phyloP scores from a whole-genome alignment of 345 rosid genomes.

The Camelina sativa region DNA sequence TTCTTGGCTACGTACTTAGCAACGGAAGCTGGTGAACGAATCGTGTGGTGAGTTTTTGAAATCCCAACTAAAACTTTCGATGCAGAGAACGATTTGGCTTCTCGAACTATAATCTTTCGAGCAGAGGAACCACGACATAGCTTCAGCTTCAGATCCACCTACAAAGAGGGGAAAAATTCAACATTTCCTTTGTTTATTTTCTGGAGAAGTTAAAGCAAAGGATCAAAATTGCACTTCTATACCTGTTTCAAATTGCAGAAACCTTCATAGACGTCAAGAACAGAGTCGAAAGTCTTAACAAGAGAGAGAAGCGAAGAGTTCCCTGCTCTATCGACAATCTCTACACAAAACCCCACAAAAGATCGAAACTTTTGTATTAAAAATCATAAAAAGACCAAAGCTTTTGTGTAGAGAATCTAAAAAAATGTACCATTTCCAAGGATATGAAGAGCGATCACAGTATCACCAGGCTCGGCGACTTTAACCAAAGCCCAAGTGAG shows the following conservation, averaged over 20 bases:
- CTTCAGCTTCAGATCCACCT: conserved; percentile 97
- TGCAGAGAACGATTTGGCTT: conserved; percentile 71
- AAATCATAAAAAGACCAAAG: background rate
- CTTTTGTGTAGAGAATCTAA: too few species aligned
- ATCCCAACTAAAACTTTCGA: conserved; percentile 72
- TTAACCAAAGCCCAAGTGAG: conserved; percentile 92
- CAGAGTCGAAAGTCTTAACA: conserved; percentile 84
- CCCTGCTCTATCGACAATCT: conserved; percentile 63
- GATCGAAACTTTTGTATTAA: conserved; percentile 15
- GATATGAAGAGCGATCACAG: conserved; percentile 86
- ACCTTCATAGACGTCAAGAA: conserved; percentile 89
- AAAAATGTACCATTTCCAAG: conserved; percentile 58
- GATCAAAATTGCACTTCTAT: background rate
- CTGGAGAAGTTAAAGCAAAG: background rate
- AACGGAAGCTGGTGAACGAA: conserved; percentile 65
- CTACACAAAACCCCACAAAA: conserved; percentile 39
- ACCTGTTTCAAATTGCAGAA: conserved; percentile 99
- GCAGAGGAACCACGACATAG: conserved; percentile 78
- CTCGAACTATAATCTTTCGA: conserved; percentile 69
- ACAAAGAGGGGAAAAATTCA: conserved; percentile 30
- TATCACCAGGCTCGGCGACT: conserved; percentile 85
- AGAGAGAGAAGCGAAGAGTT: conserved; percentile 76
- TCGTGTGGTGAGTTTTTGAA: conserved; percentile 51
- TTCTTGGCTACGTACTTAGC: conserved; percentile 92
- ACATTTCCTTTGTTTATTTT: background rate